phyloP scores from a whole-genome alignment of 2,329 filamentous ascomycete genomes.

The Aspergillus candidus region DNA sequence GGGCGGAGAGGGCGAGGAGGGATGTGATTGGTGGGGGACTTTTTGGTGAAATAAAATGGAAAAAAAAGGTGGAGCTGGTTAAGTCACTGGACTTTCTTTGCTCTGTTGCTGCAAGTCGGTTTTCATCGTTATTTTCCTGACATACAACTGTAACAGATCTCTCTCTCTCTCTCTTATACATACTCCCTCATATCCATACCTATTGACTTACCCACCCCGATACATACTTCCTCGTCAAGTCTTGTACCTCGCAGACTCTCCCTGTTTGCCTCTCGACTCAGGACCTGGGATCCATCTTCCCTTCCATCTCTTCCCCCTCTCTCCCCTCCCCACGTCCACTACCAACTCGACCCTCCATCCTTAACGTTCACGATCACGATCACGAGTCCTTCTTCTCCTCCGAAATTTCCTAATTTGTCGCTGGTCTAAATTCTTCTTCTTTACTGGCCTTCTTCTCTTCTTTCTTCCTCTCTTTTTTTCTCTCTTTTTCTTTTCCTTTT shows the following conservation, averaged over 20 bases:
- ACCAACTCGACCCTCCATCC: background rate
- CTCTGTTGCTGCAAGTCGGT: background rate
- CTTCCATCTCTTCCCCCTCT: background rate
- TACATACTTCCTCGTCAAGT: background rate
- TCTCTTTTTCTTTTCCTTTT: conserved; percentile 6
- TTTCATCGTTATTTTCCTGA: conserved; percentile 8
- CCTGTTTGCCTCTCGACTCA: background rate
- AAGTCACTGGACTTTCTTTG: too few species aligned
- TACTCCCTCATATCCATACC: background rate
- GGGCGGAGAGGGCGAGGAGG: conserved; percentile 17
- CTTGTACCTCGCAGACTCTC: background rate
- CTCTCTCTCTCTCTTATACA: conserved; percentile 5
- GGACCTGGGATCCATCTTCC: background rate
- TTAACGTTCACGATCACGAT: conserved; percentile 19
- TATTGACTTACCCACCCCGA: background rate
- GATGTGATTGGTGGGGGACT: conserved; percentile 26
- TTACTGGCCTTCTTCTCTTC: conserved; percentile 6
- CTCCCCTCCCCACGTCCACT: background rate
- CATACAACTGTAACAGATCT: conserved; percentile 13
- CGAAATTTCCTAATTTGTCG: conserved; percentile 2
- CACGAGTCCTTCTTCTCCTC: conserved; percentile 18
- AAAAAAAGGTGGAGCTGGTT: too few species aligned
- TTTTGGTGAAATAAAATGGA: background rate
- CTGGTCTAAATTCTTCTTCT: conserved; percentile 4
- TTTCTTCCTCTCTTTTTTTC: conserved; percentile 4